A percentile compares a stretch with the other conserved stretches of the same genome.
Conservation (phyloP, 2,329 filamentous ascomycete genomes). For the Aureobasidium sp. region DNA sequence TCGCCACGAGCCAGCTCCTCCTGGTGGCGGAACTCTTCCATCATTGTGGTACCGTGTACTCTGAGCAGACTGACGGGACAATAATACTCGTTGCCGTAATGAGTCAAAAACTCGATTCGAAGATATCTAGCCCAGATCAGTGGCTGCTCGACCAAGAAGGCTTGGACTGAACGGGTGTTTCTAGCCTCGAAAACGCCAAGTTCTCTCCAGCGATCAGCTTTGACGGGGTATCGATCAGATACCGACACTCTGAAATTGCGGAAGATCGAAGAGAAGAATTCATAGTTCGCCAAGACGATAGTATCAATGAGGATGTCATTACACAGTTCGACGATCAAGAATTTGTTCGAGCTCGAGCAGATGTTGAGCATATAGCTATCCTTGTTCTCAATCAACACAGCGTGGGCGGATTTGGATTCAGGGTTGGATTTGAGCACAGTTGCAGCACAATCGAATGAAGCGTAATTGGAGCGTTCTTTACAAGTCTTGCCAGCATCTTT, state of each 20-base stretch:
- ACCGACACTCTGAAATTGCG: slow-evolving; percentile 85
- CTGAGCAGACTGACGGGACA: slow-evolving; percentile 86
- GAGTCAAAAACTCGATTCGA: slow-evolving; percentile 81
- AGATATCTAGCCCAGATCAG: slow-evolving; percentile 94
- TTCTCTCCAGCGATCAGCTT: slow-evolving; percentile 83
- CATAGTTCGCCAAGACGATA: slow-evolving; percentile 93
- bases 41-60: slow-evolving; percentile 87
- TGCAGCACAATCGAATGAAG: slow-evolving; percentile 93
- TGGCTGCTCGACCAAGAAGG: slow-evolving; percentile 88
- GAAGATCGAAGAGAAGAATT: slow-evolving; percentile 98
- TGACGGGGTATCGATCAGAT: slow-evolving; percentile 89
- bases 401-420: slow-evolving; percentile 78
- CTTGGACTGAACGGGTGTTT: slow-evolving; percentile 88
- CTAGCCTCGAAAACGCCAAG: slow-evolving; percentile 83
- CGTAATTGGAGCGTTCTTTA: slow-evolving; percentile 96
- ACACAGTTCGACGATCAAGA: slow-evolving; percentile 88
- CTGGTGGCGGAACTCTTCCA: slow-evolving; percentile 89
- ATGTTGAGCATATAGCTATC: slow-evolving; percentile 97
- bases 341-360: slow-evolving; percentile 81
- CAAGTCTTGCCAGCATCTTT: slow-evolving; percentile 96
- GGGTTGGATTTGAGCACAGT: slow-evolving; percentile 85
- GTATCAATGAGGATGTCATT: slow-evolving; percentile 85
- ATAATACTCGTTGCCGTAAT: slow-evolving; percentile 95
- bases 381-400: slow-evolving; percentile 91
- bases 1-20: slow-evolving; percentile 57